phyloP scores from a whole-genome alignment of 495 filamentous ascomycete genomes.

The Penicillium daleae region DNA sequence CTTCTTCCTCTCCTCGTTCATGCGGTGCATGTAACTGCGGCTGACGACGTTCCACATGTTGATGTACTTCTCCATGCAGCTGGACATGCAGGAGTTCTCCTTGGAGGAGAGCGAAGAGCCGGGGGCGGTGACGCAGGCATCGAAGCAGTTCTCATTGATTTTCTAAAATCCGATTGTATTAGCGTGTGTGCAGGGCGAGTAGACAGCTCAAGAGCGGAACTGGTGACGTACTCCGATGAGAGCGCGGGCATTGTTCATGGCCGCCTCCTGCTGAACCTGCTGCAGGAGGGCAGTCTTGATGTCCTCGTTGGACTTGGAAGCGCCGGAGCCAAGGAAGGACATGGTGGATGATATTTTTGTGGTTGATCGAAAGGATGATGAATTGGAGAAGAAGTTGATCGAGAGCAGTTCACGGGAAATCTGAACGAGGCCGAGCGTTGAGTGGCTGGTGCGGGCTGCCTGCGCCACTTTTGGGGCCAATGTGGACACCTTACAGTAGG shows the following conservation, averaged over 20 bases:
- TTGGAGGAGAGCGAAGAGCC: conserved; percentile 71
- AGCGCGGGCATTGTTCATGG: conserved; percentile 71
- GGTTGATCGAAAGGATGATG: background rate
- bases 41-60: conserved; percentile 86
- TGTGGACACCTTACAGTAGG: conserved; percentile 18
- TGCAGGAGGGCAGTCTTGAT: conserved; percentile 72
- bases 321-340: conserved; percentile 44
- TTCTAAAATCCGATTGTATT: conserved; percentile 57
- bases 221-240: conserved; percentile 68
- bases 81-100: conserved; percentile 77
- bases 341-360: conserved; percentile 31
- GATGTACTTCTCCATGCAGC: conserved; percentile 99
- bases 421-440: background rate
- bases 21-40: conserved; percentile 69
- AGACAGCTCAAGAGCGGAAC: background rate
- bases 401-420: conserved; percentile 11
- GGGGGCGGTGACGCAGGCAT: conserved; percentile 86
- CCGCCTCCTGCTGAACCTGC: conserved; percentile 74
- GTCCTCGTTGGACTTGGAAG: conserved; percentile 54
- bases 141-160: conserved; percentile 97
- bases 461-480: background rate
- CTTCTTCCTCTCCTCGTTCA: conserved; percentile 64
- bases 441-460: conserved; percentile 3
- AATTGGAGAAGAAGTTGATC: conserved; percentile 6
- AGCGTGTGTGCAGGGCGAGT: background rate